phyloP scores from a whole-genome alignment of 1,284 basidiomycete species.

The Crucibulum cyathiforme region DNA sequence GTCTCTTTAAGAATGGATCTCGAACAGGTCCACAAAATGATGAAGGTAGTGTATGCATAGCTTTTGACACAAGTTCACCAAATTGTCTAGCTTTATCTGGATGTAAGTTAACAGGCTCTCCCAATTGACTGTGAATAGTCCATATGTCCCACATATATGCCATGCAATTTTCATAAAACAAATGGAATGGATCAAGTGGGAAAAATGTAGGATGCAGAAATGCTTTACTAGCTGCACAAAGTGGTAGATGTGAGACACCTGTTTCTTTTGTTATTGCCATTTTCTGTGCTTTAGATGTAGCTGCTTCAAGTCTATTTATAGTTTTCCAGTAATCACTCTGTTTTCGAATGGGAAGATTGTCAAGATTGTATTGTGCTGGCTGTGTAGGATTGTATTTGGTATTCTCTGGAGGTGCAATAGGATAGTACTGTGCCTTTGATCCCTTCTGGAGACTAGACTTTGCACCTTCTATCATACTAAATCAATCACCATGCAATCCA shows the following conservation, averaged over 20 bases:
- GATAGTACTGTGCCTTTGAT: slow-evolving; percentile 34
- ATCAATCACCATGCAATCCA: slow-evolving; percentile 32
- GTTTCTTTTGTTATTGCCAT: slow-evolving; percentile 21
- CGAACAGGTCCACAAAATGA: slow-evolving; percentile 18
- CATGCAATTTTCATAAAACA: slow-evolving; percentile 1
- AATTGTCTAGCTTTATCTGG: not conserved
- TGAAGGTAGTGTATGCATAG: not conserved
- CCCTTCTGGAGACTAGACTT: slow-evolving; percentile 17
- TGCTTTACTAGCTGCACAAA: not conserved
- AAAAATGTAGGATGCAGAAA: not conserved
- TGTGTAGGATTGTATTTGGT: slow-evolving; percentile 22
- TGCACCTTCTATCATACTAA: slow-evolving; percentile 27
- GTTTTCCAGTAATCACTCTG: slow-evolving; percentile 25
- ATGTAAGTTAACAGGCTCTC: not conserved
- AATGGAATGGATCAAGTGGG: not conserved
- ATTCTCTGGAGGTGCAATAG: slow-evolving; percentile 19
- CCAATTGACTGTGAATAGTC: not conserved
- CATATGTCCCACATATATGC: not conserved
- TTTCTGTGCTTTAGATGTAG: slow-evolving; percentile 5
- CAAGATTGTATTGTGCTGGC: slow-evolving; percentile 15
- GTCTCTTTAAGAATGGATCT: slow-evolving; percentile 20
- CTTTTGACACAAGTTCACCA: not conserved
- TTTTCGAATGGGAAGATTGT: slow-evolving; percentile 23
- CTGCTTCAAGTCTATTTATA: slow-evolving; percentile 15
- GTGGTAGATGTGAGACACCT: slow-evolving; percentile 18